Base-by-base conservation (phyloP, 257 asterid genomes). In the Solanum corneliomulleri region DNA sequence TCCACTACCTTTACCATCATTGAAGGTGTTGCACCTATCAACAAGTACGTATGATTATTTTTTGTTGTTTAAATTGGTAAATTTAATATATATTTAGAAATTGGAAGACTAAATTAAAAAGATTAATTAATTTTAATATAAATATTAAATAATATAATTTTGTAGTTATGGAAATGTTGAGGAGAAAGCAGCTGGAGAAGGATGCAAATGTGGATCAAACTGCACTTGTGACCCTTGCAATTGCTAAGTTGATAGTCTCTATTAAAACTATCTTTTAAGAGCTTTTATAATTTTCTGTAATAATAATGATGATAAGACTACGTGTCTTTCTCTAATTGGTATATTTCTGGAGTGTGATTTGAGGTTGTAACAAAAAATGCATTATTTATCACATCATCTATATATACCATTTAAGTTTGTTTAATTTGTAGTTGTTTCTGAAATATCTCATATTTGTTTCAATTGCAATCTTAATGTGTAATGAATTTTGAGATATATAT, bases 201-300 rank as follows among this genome's bases (percentile, higher is more conserved):
- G 41, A 9, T 80, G 88, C 82, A 80, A 80, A 37, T 87, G 86
- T 80, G 86, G 88, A 87, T 87, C 88, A 64, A 87, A 23, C 86
- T 87, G 86, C 86, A 42, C 78, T 11, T 87, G 88, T 80, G 88
- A 80, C 82, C 86, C 88, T 44, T 87, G 88, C 86, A 87, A 64
- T 72, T 87, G 86, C 62, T 52, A 52, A 52, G 23, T 52, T 52
- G 62, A 52, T 52, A 23, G 27, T 21, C 27, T 68, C 5, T 68
- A 68, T 1, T 27, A 68, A 68, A 68, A 68, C 39, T 68, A 27
- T 69, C 15, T 3, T 71, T 16, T 71, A 71, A 71, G 6, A n/a
- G 16, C 16, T n/a, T 62, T 62, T 62, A 37, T 37, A 37, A n/a
- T n/a, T 62, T 62, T n/a, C 70, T n/a, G 70, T 18, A 16, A 33